phyloP scores from a whole-genome alignment of 768 basidiomycete species.

The Pisolithus microcarpus region DNA sequence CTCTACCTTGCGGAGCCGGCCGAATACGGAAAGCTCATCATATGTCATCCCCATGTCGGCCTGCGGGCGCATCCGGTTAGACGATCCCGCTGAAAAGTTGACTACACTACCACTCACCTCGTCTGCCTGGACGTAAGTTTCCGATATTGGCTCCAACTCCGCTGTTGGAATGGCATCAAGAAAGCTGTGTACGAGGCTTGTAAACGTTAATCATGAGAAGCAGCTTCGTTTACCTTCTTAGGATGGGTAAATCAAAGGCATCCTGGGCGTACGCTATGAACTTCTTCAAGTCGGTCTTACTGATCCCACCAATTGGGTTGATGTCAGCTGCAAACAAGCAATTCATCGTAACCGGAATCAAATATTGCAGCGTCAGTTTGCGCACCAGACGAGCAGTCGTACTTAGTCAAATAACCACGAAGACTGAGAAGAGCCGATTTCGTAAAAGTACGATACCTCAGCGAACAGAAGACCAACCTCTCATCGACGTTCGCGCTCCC shows the following conservation, averaged over 20 bases:
- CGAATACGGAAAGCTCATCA: constrained; percentile 90
- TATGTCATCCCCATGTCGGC: constrained; percentile 99
- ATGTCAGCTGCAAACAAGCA: constrained; percentile 64
- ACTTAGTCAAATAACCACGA: constrained; percentile 95
- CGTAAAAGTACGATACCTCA: not conserved
- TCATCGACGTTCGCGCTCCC: constrained; percentile 99
- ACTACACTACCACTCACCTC: constrained; percentile 47
- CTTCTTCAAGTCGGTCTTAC: constrained; percentile 93
- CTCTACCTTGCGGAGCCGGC: constrained; percentile 88
- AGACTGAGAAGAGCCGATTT: constrained; percentile 42
- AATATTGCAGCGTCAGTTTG: not conserved
- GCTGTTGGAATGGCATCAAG: constrained; percentile 89
- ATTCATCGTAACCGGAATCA: constrained; percentile 3
- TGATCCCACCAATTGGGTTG: constrained; percentile 97
- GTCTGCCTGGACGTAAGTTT: constrained; percentile 91
- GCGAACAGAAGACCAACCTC: constrained; percentile 44
- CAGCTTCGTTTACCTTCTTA: constrained; percentile 51
- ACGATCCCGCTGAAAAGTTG: too few species aligned
- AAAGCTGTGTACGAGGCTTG: constrained; percentile 49
- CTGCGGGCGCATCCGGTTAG: constrained; percentile 28
- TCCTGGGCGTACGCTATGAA: constrained; percentile 83
- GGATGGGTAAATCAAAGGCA: constrained; percentile 78
- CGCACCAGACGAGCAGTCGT: constrained; percentile 87
- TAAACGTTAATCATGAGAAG: not conserved
- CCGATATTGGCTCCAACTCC: constrained; percentile 92